phyloP scores from a whole-genome alignment of 2,329 filamentous ascomycete genomes.

The Diaporthe sp. region DNA sequence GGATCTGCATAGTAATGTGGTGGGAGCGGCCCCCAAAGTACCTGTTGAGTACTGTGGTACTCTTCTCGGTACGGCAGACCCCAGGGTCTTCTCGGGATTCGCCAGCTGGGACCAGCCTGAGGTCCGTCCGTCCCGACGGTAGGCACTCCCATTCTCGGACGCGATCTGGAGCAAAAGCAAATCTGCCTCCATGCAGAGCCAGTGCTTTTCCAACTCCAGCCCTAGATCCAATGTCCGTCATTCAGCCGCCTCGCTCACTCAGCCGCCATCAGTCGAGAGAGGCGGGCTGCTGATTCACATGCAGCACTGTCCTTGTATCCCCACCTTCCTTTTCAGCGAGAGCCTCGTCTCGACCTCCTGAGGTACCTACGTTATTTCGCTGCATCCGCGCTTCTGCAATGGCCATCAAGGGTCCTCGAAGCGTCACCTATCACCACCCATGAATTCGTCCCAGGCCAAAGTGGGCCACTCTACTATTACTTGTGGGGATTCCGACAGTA shows the following conservation, averaged over 20 bases:
- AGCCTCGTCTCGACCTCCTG: conserved; percentile 1
- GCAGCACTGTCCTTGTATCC: conserved; percentile 4
- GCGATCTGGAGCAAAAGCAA: conserved; percentile 30
- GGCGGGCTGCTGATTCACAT: conserved; percentile 12
- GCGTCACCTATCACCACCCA: conserved; percentile 32
- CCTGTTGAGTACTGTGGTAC: conserved; percentile 28
- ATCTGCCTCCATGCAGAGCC: conserved; percentile 26
- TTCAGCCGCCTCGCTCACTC: conserved; percentile 33
- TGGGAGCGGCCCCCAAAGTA: conserved; percentile 24
- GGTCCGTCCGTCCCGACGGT: conserved; percentile 33
- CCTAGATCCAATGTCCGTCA: conserved; percentile 28
- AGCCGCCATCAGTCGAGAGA: conserved; percentile 15
- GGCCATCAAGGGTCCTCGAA: conserved; percentile 27
- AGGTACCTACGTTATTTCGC: conserved; percentile 17
- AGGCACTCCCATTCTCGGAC: conserved; percentile 32
- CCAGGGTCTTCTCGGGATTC: conserved; percentile 29
- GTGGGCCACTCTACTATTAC: conserved; percentile 29
- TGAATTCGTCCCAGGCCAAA: conserved; percentile 32
- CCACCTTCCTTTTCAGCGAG: conserved; percentile 18
- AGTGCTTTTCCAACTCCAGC: conserved; percentile 26
- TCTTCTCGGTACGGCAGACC: conserved; percentile 21
- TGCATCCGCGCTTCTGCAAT: conserved; percentile 24
- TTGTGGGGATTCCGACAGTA: conserved; percentile 35
- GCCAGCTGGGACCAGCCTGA: conserved; percentile 34
- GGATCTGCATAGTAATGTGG: conserved; percentile 15